Evolutionary conservation across 2,329 filamentous ascomycete species (phyloP), one percentile per base, ranked within the genome.

Genomic region (Chaetomium strumarium): DNA sequence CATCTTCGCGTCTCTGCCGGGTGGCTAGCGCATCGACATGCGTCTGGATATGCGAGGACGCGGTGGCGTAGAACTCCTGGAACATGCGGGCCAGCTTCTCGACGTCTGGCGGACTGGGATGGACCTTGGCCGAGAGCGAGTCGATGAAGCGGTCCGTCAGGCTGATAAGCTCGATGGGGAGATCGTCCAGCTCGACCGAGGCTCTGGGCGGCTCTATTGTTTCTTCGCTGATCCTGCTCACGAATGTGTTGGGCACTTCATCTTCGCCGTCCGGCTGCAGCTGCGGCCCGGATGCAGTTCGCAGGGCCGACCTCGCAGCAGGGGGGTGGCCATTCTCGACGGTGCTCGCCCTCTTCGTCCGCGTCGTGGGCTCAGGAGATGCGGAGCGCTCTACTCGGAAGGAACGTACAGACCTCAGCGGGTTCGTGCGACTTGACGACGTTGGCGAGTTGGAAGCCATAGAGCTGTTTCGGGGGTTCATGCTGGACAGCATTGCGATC

Each of bases 81-180:
- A 97, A 97, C 49, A 93, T 77, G n/a, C 81, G 79, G 9, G 90
- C 86, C 14, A 97, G 78, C 57, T 81, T 85, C 44, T 95, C 90
- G 64, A 95, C 86, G 42, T 81, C 88, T 1, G 93, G 85, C 5
- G 93, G 93, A 5, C 83, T 84, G 2, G 88, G 81, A 64, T 96
- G 88, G 31, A 95, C 85, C 74, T 88, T 96, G 62, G 89, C 89
- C 44, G 84, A 87, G 24, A 99, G 74, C 7, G 90, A 92, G 56
- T 96, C 90, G 64, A 97, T 85, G 66, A 99, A 99, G 65, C 90
- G 88, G 69, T 97, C 92, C 17, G 87, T 90, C 66, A 96, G 73
- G 68, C 89, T 93, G 53, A 93, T 80, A 54, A 99, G 81, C 76
- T 99, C 93, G 63, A 96, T 93, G 13, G 93, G 93, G 39, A 99